Evolutionary conservation across 2,329 filamentous ascomycete species (phyloP), one percentile per base, ranked within the genome.

Genomic region (Xylariaceae sp.): DNA sequence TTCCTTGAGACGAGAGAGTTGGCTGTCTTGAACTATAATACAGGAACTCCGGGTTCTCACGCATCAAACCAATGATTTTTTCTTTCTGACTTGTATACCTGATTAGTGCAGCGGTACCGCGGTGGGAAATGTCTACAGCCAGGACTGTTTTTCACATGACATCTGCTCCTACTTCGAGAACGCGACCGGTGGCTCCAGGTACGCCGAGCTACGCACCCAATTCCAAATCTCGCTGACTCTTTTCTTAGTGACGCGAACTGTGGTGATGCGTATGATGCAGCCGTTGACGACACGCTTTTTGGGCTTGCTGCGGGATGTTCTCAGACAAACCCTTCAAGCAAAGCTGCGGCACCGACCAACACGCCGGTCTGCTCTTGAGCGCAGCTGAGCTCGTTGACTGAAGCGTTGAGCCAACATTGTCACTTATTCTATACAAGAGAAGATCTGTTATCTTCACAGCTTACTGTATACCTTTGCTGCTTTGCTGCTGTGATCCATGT

Each of bases 121-220:
- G 1, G 2, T 74, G 7, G 71, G 71, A 3, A 71, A 73, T 26
- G 68, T 58, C 3, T 74, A 74, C 42, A 73, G 71, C 0, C 71
- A 73, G 45, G 68, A 74, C 37, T 74, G 72, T 50, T 74, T 70
- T 48, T 67, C 65, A 0, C 72, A 74, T 40, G 72, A 74, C 37
- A 65, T 74, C 11, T 75, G 72, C 52, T 73, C 69, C 3, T 74
- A 69, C 47, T 74, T 74, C 44, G 66, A 74, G 22, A 67, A 66
- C 38, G 69, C 71, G 2, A 66, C 57, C n/a, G 68, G 68, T 7
- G 71, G 71, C 2, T 57, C 67, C 0, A 69, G 63, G 71, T 71
- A 52, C 45, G 54, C 39, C 9, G n/a, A 11, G 4, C 4, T 13
- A 19, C 7, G 33, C 19, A 16, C 33, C 18, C 15, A 32, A 8